Evolutionary conservation across 2,329 filamentous ascomycete species (phyloP).

Genomic region (Paramyrothecium roridum): DNA sequence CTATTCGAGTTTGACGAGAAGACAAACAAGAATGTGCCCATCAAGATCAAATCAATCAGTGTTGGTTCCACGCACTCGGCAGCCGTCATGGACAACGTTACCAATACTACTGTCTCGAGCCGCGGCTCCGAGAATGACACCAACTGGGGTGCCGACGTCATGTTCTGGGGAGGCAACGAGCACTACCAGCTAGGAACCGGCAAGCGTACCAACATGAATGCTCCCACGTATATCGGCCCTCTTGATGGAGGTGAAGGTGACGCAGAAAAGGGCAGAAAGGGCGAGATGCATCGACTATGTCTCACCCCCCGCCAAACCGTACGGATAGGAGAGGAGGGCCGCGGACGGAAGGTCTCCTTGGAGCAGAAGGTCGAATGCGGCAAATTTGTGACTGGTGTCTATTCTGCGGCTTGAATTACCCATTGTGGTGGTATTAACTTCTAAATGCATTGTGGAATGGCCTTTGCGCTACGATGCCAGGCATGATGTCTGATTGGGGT

Average conservation of each 20-base stretch:
- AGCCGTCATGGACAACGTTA: slow-evolving; percentile 80
- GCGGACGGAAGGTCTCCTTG: slow-evolving; percentile 67
- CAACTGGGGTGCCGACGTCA: slow-evolving; percentile 83
- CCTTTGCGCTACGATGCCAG: no score
- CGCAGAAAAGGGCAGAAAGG: slow-evolving; percentile 53
- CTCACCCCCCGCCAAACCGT: slow-evolving; percentile 75
- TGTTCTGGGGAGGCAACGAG: slow-evolving; percentile 96
- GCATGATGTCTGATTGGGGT: no score
- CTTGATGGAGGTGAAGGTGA: slow-evolving; percentile 62
- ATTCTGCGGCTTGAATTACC: slow-evolving; percentile 57
- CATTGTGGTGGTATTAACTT: neutral
- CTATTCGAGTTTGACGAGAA: slow-evolving; percentile 85
- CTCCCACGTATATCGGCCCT: slow-evolving; percentile 75
- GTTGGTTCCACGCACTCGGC: slow-evolving; percentile 79
- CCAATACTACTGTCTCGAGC: slow-evolving; percentile 55
- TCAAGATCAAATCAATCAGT: slow-evolving; percentile 69
- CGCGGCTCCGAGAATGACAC: slow-evolving; percentile 62
- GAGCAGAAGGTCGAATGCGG: slow-evolving; percentile 91
- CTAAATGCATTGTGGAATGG: no score
- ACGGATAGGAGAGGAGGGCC: slow-evolving; percentile 54
- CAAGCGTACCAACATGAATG: slow-evolving; percentile 74
- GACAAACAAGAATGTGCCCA: slow-evolving; percentile 65
- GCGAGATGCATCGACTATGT: slow-evolving; percentile 72
- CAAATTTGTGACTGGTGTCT: slow-evolving; percentile 76
- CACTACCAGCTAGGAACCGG: slow-evolving; percentile 90